A percentile compares a stretch with the other conserved stretches of the same genome.
phyloP scores from a whole-genome alignment of 2,329 filamentous ascomycete genomes.

The Pseudogymnoascus sp. region DNA sequence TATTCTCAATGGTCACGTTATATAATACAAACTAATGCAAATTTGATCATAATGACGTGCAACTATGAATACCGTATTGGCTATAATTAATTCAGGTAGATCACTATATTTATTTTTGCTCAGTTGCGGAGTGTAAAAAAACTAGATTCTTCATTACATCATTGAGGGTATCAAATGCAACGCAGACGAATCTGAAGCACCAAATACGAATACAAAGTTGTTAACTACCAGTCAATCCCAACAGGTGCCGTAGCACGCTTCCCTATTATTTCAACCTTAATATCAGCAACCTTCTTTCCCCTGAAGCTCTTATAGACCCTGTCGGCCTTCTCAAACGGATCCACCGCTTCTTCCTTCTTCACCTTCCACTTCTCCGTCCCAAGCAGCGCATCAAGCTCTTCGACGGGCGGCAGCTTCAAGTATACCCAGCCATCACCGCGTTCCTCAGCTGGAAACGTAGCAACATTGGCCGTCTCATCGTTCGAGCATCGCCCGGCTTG shows the following conservation, averaged over 20 bases:
- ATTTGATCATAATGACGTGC: background rate
- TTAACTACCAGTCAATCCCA: background rate
- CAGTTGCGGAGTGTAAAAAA: background rate
- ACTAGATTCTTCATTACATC: background rate
- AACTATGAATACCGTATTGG: background rate
- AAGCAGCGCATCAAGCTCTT: conserved; percentile 71
- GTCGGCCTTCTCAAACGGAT: conserved; percentile 29
- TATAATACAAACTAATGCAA: background rate
- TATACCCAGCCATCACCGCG: conserved; percentile 71
- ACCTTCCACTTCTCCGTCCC: conserved; percentile 76
- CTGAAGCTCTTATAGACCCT: conserved; percentile 12
- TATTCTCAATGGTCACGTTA: background rate
- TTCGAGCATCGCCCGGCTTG: conserved; percentile 65
- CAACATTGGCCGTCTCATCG: conserved; percentile 69
- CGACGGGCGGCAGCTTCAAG: conserved; percentile 69
- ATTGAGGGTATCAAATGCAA: background rate
- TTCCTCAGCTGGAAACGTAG: conserved; percentile 72
- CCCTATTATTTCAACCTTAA: conserved; percentile 1
- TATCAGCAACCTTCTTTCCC: background rate
- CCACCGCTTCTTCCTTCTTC: conserved; percentile 52
- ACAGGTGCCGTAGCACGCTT: background rate
- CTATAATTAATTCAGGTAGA: background rate
- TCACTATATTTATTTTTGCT: background rate
- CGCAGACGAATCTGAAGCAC: background rate
- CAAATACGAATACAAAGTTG: background rate